These are phyloP conservation scores for Yamadazyma phyllophila DNA, from an alignment of 805 yeast genomes.

Conservation along the genomic window DNA sequence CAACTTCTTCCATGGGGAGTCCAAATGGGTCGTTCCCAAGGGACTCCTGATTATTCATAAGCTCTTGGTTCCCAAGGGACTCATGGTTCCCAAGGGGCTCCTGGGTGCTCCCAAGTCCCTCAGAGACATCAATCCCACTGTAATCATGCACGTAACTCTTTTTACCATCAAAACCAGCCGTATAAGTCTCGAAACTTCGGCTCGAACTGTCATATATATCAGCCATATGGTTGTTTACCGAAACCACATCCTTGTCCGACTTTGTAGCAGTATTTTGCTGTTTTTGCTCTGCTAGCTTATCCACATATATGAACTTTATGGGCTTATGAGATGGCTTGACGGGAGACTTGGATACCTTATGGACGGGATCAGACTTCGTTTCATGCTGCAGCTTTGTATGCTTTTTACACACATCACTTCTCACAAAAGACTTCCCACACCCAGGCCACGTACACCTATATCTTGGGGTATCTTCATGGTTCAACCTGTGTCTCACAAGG, in stretches of 20 bases:
- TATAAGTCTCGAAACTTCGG: too few relatives aligned
- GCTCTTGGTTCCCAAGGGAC: too few relatives aligned
- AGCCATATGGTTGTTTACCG: too few relatives aligned
- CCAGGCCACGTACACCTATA: slow-evolving; percentile 12
- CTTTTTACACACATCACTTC: slow-evolving; percentile 14
- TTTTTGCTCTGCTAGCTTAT: background rate
- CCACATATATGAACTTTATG: slow-evolving; percentile 7
- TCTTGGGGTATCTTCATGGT: slow-evolving; percentile 6
- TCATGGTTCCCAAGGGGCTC: too few relatives aligned
- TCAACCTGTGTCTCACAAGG: slow-evolving; percentile 12
- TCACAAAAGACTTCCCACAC: slow-evolving; percentile 15
- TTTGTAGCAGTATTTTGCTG: too few relatives aligned
- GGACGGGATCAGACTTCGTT: background rate
- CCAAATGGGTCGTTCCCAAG: slow-evolving; percentile 2
- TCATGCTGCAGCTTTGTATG: slow-evolving; percentile 13
- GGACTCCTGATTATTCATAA: too few relatives aligned
- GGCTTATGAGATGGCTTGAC: slow-evolving; percentile 1
- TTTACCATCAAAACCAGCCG: too few relatives aligned
- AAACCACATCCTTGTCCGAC: too few relatives aligned
- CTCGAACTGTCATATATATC: too few relatives aligned
- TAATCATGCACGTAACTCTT: too few relatives aligned
- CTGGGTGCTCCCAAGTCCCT: too few relatives aligned
- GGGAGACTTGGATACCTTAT: background rate
- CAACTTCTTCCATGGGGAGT: slow-evolving; percentile 7
- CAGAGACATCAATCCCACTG: too few relatives aligned